These are phyloP conservation scores for Phytopythium delawarense DNA, from an alignment of 352 stramenopile species.

Conservation along the genomic window DNA sequence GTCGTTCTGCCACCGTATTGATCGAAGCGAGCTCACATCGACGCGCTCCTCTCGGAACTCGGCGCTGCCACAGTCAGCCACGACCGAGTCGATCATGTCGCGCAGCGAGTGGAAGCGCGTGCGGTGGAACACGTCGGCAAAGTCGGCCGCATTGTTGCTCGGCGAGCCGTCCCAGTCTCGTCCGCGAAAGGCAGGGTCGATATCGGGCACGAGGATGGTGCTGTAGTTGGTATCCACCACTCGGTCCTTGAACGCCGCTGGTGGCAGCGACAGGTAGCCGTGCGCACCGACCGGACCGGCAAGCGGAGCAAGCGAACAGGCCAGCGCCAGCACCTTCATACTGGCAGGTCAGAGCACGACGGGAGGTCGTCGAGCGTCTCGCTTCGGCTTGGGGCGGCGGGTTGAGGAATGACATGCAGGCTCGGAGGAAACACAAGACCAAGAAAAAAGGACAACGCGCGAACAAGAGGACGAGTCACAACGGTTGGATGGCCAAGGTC, in stretches of 20 bases:
- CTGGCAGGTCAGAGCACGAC: neutral
- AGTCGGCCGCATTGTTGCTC: constrained; percentile 21
- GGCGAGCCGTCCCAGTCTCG: constrained; percentile 30
- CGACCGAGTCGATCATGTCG: constrained; percentile 29
- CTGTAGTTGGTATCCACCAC: constrained; percentile 23
- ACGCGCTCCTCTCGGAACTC: constrained; percentile 11
- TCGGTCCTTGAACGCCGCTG: constrained; percentile 22
- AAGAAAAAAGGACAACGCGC: neutral
- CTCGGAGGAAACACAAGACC: neutral
- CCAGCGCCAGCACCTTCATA: neutral
- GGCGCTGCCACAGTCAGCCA: constrained; percentile 21
- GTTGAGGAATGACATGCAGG: neutral
- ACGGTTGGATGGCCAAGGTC: neutral
- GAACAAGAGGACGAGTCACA: neutral
- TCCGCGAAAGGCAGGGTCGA: constrained; percentile 18
- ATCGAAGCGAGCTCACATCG: constrained; percentile 28
- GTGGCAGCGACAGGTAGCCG: constrained; percentile 29
- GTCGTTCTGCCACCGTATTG: constrained; percentile 50
- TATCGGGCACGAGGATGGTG: constrained; percentile 14
- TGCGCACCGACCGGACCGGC: constrained; percentile 7
- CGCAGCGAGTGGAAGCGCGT: constrained; percentile 27
- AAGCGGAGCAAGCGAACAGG: neutral
- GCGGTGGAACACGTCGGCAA: constrained; percentile 23
- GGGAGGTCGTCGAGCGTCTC: neutral
- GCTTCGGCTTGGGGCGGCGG: neutral